Evolutionary conservation across 768 basidiomycete species (phyloP).

Genomic region (Mycena vulgaris): DNA sequence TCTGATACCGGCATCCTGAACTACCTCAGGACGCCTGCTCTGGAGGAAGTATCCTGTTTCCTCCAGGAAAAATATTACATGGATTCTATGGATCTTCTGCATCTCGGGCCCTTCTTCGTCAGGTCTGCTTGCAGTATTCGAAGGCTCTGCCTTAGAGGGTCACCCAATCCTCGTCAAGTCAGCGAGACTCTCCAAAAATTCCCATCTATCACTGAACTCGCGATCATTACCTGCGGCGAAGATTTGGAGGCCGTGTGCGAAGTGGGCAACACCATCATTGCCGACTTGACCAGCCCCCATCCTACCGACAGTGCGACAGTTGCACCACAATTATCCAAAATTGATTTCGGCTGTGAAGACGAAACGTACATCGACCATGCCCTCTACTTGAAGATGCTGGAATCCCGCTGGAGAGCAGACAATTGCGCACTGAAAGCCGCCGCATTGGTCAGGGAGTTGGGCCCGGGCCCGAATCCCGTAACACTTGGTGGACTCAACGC

Average conservation of each 20-base stretch:
- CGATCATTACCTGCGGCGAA: background rate
- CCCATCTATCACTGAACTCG: constrained; percentile 5
- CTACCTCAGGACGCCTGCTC: background rate
- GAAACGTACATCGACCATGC: background rate
- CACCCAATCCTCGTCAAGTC: background rate
- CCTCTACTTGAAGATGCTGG: background rate
- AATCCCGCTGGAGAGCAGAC: background rate
- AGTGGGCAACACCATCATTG: background rate
- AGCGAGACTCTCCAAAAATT: background rate
- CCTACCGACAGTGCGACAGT: background rate
- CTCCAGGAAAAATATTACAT: background rate
- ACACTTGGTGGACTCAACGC: background rate
- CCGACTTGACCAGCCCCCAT: background rate
- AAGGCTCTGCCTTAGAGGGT: background rate
- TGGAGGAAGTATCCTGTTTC: background rate
- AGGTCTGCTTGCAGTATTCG: background rate
- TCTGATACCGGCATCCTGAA: background rate
- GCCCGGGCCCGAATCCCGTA: background rate
- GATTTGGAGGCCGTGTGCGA: background rate
- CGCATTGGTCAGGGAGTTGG: background rate
- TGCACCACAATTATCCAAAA: background rate
- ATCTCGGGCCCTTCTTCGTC: background rate
- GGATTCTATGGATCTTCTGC: background rate
- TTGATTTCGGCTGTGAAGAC: background rate
- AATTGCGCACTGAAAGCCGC: background rate